These are phyloP conservation scores for Coemansia sp. DNA, from an alignment of 192 early-diverging fungal species.

Conservation along the genomic window DNA sequence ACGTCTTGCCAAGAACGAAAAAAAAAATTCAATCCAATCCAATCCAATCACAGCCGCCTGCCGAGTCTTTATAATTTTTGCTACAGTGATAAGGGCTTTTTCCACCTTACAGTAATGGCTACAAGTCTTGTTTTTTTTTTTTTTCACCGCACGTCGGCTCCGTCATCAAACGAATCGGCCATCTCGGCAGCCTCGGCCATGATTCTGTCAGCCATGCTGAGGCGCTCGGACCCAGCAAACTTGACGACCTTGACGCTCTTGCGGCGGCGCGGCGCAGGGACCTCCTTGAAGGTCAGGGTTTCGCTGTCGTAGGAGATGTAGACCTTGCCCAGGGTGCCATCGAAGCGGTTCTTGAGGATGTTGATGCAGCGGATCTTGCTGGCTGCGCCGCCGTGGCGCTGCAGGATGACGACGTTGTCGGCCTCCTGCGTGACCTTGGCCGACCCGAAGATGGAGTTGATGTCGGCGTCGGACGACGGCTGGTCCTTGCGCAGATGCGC, in stretches of 20 bases:
- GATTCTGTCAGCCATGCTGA: slow-evolving; percentile 38
- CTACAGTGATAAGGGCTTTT: too few relatives aligned
- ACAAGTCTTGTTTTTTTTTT: too few relatives aligned
- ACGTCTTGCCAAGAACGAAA: too few relatives aligned
- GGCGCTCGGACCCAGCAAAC: not conserved
- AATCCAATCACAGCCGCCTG: too few relatives aligned
- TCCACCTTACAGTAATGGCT: too few relatives aligned
- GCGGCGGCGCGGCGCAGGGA: slow-evolving; percentile 41
- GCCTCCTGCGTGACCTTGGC: slow-evolving; percentile 78
- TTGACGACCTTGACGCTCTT: slow-evolving; percentile 36
- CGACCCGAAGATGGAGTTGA: slow-evolving; percentile 70
- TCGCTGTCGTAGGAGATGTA: slow-evolving; percentile 53
- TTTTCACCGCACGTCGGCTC: not conserved
- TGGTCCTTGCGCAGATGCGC: slow-evolving; percentile 70
- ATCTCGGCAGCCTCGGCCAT: slow-evolving; percentile 21
- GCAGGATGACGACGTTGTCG: slow-evolving; percentile 71
- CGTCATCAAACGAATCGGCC: slow-evolving; percentile 3
- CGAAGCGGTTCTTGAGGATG: slow-evolving; percentile 71
- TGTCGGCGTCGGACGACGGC: slow-evolving; percentile 58
- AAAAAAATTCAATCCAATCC: too few relatives aligned
- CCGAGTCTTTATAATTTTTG: too few relatives aligned
- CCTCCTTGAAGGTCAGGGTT: slow-evolving; percentile 37
- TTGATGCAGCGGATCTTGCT: slow-evolving; percentile 58
- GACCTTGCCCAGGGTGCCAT: slow-evolving; percentile 64
- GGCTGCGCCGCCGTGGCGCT: slow-evolving; percentile 47